Conservation (phyloP, 345 rosid genomes). For the Erucastrum elatum region DNA sequence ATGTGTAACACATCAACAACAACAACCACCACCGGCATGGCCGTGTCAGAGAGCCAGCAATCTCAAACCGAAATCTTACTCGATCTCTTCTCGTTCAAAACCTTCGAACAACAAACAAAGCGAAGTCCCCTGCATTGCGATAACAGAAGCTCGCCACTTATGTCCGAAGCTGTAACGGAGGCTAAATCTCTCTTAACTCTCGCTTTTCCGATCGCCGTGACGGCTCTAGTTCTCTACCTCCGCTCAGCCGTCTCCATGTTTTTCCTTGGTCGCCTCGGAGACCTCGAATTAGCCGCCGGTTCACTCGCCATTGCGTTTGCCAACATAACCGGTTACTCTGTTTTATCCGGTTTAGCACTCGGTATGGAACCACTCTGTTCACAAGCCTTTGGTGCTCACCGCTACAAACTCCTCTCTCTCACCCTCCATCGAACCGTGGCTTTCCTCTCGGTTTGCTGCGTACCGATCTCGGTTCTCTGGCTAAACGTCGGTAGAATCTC, state of each 20-base stretch:
- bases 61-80: slow-evolving; percentile 40
- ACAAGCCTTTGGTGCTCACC: slow-evolving; percentile 92
- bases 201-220: slow-evolving; percentile 76
- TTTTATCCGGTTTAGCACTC: slow-evolving; percentile 88
- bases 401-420: slow-evolving; percentile 71
- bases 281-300: slow-evolving; percentile 85
- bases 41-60: slow-evolving; percentile 41
- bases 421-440: slow-evolving; percentile 83
- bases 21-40: slow-evolving; percentile 20
- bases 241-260: slow-evolving; percentile 92
- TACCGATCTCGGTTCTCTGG: slow-evolving; percentile 83
- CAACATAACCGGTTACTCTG: slow-evolving; percentile 94
- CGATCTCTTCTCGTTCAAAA: slow-evolving; percentile 44
- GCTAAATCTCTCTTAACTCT: slow-evolving; percentile 68
- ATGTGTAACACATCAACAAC: slow-evolving; percentile 59
- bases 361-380: slow-evolving; percentile 98
- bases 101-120: slow-evolving; percentile 30
- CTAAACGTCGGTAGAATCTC: slow-evolving; percentile 60
- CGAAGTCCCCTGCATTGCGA: slow-evolving; percentile 32
- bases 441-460: slow-evolving; percentile 62
- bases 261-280: slow-evolving; percentile 85
- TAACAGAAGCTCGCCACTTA: slow-evolving; percentile 18
- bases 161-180: slow-evolving; percentile 51
- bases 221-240: slow-evolving; percentile 82
- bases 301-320: slow-evolving; percentile 94